phyloP scores from a whole-genome alignment of 257 asterid species.

The Osmanthus fragrans region DNA sequence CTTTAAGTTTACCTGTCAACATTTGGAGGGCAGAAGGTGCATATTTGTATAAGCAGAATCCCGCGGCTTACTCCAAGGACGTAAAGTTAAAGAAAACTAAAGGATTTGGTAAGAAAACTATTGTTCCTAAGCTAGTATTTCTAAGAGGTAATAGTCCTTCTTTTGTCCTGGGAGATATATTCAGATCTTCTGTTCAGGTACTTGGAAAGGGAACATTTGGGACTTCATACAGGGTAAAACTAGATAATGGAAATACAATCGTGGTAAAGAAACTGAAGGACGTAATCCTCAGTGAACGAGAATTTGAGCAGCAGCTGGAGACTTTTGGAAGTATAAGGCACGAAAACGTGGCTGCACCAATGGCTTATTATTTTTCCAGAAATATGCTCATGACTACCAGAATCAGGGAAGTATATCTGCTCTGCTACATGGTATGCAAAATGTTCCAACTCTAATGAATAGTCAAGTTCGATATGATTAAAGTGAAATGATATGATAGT shows the following conservation, averaged over 20 bases:
- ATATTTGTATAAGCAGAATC: neutral
- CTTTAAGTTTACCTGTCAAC: neutral
- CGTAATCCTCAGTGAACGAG: neutral
- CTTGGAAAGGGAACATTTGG: conserved; percentile 32
- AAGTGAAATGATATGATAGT: no score
- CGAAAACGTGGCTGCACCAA: neutral
- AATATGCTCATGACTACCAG: neutral
- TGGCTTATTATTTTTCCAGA: neutral
- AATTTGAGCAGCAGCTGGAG: neutral
- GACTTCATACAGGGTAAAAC: conserved; percentile 18
- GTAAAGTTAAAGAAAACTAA: neutral
- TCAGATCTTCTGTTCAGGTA: conserved; percentile 21
- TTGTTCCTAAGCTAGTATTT: neutral
- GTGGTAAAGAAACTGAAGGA: conserved; percentile 29
- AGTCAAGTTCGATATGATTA: no score
- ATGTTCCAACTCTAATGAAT: neutral
- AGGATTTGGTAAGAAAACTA: neutral
- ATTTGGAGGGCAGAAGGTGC: neutral
- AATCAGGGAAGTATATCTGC: neutral
- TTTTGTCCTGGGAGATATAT: neutral
- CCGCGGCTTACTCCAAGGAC: neutral
- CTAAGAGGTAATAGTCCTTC: neutral
- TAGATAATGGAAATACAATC: conserved; percentile 21
- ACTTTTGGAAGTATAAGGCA: neutral
- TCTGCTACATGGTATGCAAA: neutral